Base-by-base conservation (phyloP, 306 rosid genomes). In the Vigna radiata region DNA sequence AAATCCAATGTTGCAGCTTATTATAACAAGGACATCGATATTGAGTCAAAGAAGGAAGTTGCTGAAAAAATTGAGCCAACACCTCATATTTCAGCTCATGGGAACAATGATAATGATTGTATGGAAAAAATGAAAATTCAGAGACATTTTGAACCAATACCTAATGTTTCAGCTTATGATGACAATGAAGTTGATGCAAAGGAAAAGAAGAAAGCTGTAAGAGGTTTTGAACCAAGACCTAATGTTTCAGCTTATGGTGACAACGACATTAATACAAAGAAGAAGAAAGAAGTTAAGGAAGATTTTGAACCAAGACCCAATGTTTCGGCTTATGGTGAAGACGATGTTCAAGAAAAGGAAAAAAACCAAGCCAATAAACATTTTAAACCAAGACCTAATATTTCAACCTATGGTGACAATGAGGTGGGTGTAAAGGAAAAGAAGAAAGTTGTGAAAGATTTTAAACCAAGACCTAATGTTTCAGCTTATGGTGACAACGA, bases 141-240 rank as follows among this genome's bases (percentile, higher is more conserved):
- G 4, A 15, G 31, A 8, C 70, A 68, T 31, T 71, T 79, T 39
- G 66, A 79, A 23, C 83, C 83, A 23, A 79, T 72, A n/a, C 67
- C 77, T 3, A 61, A 61, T 16, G 21, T 31, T 16, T 27, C 66
- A 6, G 11, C 66, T 14, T 31, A 29, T 16, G 23, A 23, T 31
- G 46, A 61, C 0, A 16, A 68, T 27, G 54, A 70, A 0, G 2
- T 55, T 39, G 2, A 1, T 27, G 46, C 0, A 0, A 16, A 60
- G 8, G 5, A 69, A 15, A 78, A 70, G 4, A 77, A 55, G 3
- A 4, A 70, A 33, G 2, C 1, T 0, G 1, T 6, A 3, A 2
- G 48, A 9, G 77, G 59, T 19, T 72, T 79, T 41, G 68, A 79
- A 17, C 78, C 83, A 25, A 79, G 78, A 13, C 73, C 78, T 2